These are phyloP conservation scores for Bertia moriformis DNA, from an alignment of 2,329 filamentous ascomycete species.

Conservation along the genomic window DNA sequence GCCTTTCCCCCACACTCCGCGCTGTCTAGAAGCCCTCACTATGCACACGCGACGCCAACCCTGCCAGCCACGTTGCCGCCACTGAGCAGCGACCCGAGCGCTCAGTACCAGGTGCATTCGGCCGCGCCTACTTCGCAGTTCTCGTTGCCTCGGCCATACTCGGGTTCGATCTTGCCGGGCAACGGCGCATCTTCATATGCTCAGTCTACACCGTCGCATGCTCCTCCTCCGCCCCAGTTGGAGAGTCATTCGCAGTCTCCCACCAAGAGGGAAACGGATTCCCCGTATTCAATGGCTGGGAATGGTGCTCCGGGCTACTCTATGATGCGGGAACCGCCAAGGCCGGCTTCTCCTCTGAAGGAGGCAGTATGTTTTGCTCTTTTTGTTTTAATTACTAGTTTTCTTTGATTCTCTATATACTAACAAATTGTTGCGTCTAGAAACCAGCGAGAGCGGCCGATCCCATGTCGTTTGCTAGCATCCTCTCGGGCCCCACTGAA, in stretches of 20 bases:
- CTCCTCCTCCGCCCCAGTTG: not conserved
- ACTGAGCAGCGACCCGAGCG: not conserved
- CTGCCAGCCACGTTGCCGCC: not conserved
- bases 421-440: not conserved
- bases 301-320: not conserved
- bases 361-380: constrained; percentile 1
- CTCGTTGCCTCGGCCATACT: not conserved
- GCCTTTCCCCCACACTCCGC: not conserved
- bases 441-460: not conserved
- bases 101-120: not conserved
- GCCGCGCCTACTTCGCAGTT: not conserved
- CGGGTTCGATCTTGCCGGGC: not conserved
- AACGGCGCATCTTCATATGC: not conserved
- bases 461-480: constrained; percentile 1
- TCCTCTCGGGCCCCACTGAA: not conserved
- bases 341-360: not conserved
- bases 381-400: too few relatives aligned
- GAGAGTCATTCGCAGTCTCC: not conserved
- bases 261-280: not conserved
- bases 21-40: not conserved
- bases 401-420: not conserved
- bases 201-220: not conserved
- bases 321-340: not conserved
- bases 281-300: not conserved
- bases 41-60: not conserved